phyloP scores from a whole-genome alignment of 140 eudicot genomes.

The Oenanthe javanica region DNA sequence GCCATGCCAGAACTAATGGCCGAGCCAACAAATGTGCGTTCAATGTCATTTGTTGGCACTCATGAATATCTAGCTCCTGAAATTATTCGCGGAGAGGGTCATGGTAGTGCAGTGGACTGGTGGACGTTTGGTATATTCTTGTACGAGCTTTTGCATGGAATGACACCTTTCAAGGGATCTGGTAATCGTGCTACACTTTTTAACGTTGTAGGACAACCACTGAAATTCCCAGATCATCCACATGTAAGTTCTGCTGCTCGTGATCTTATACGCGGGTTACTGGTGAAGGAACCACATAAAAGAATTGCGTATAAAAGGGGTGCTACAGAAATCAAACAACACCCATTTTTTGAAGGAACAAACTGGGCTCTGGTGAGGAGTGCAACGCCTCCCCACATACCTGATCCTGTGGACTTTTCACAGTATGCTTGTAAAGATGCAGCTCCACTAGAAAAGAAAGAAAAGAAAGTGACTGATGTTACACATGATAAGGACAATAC shows the following conservation, averaged over 20 bases:
- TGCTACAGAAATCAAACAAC: conserved; percentile 52
- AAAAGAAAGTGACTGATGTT: conserved; percentile 27
- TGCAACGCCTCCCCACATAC: conserved; percentile 43
- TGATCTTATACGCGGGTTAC: conserved; percentile 37
- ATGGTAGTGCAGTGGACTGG: conserved; percentile 59
- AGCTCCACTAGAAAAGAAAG: conserved; percentile 29
- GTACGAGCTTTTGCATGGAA: conserved; percentile 44
- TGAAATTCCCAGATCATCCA: conserved; percentile 42
- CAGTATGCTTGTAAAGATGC: conserved; percentile 38
- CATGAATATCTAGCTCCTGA: conserved; percentile 52
- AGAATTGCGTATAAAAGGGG: conserved; percentile 50
- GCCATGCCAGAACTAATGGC: conserved; percentile 44
- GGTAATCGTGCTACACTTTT: conserved; percentile 38
- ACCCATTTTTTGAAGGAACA: conserved; percentile 47
- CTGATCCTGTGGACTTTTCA: conserved; percentile 42
- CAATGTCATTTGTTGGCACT: conserved; percentile 54
- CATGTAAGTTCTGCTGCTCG: conserved; percentile 30
- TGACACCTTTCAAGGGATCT: conserved; percentile 47
- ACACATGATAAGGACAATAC: conserved; percentile 14
- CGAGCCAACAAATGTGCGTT: conserved; percentile 40
- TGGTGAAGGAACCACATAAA: conserved; percentile 52
- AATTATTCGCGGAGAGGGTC: conserved; percentile 48
- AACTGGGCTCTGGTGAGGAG: conserved; percentile 52
- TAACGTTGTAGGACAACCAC: conserved; percentile 46
- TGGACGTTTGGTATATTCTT: conserved; percentile 54